A percentile compares a stretch with the other conserved stretches of the same genome.
Evolutionary conservation across 1,284 basidiomycete species (phyloP).

Genomic region (Moesziomyces sp.): DNA sequence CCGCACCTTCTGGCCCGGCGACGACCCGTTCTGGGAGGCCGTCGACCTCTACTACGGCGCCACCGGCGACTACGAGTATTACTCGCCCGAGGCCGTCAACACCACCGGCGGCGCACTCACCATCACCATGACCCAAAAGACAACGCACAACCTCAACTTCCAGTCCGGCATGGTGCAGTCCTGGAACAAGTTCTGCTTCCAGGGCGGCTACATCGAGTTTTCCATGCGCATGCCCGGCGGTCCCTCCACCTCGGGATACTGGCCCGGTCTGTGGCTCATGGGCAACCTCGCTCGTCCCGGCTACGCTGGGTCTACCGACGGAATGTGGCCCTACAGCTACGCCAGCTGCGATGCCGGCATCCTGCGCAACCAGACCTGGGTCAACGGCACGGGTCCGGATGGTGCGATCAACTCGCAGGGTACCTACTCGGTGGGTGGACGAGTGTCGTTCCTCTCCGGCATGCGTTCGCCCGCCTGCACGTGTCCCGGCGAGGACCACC

Average conservation of each 20-base stretch:
- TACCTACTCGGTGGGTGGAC: slow-evolving; percentile 27
- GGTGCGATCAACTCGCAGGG: slow-evolving; percentile 45
- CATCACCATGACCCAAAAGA: slow-evolving; percentile 51
- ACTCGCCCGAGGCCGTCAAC: slow-evolving; percentile 55
- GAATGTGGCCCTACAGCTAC: slow-evolving; percentile 69
- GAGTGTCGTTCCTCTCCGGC: slow-evolving; percentile 41
- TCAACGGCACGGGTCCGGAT: slow-evolving; percentile 54
- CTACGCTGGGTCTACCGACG: slow-evolving; percentile 65
- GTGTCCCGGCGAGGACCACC: slow-evolving; percentile 61
- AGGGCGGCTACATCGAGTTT: slow-evolving; percentile 66
- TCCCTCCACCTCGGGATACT: slow-evolving; percentile 69
- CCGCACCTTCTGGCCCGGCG: slow-evolving; percentile 61
- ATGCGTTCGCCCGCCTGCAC: slow-evolving; percentile 57
- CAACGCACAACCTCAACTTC: slow-evolving; percentile 60
- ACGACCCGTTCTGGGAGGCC: slow-evolving; percentile 61
- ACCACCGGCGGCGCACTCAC: slow-evolving; percentile 50
- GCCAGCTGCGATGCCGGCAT: slow-evolving; percentile 66
- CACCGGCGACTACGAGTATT: slow-evolving; percentile 57
- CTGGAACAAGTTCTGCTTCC: slow-evolving; percentile 67
- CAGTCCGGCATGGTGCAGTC: slow-evolving; percentile 62
- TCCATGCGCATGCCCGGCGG: slow-evolving; percentile 55
- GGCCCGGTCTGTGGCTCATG: slow-evolving; percentile 69
- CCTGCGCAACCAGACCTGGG: slow-evolving; percentile 54
- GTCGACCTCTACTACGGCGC: slow-evolving; percentile 57
- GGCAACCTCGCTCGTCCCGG: slow-evolving; percentile 64